Evolutionary conservation across 1,284 basidiomycete genomes (phyloP).

Genomic region (Ganoderma lingzhi): DNA sequence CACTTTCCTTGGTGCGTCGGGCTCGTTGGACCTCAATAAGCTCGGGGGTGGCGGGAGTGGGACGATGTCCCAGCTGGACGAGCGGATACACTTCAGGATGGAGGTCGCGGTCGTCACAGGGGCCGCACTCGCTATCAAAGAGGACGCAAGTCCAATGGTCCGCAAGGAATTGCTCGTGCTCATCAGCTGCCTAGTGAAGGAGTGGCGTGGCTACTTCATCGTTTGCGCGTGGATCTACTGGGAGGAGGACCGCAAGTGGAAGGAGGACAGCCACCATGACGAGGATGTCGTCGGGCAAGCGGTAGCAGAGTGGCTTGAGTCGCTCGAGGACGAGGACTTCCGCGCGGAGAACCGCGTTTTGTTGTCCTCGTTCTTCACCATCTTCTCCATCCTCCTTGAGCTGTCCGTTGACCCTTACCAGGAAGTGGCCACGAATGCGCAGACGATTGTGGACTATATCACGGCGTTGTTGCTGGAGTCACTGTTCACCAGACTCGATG

Average conservation of each 20-base stretch:
- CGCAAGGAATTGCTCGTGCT: conserved; percentile 94
- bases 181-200: conserved; percentile 92
- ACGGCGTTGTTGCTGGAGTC: conserved; percentile 90
- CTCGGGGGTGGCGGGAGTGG: conserved; percentile 89
- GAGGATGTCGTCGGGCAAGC: conserved; percentile 76
- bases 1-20: conserved; percentile 93
- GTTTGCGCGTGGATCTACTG: conserved; percentile 96
- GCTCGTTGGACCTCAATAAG: conserved; percentile 70
- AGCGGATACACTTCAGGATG: conserved; percentile 82
- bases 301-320: conserved; percentile 80
- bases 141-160: conserved; percentile 96
- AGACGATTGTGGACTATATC: conserved; percentile 93
- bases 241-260: conserved; percentile 82
- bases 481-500: conserved; percentile 80
- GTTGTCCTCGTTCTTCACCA: conserved; percentile 91
- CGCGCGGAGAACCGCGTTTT: conserved; percentile 86
- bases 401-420: conserved; percentile 93
- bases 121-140: conserved; percentile 83
- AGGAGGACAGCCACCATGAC: conserved; percentile 49
- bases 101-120: conserved; percentile 83
- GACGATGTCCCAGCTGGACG: conserved; percentile 83
- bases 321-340: conserved; percentile 70
- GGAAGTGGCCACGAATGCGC: conserved; percentile 91
- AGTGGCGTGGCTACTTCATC: conserved; percentile 96
- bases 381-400: conserved; percentile 91